Base-by-base conservation (phyloP, 805 yeast genomes). In the Tetrapisispora taiwanensis region DNA sequence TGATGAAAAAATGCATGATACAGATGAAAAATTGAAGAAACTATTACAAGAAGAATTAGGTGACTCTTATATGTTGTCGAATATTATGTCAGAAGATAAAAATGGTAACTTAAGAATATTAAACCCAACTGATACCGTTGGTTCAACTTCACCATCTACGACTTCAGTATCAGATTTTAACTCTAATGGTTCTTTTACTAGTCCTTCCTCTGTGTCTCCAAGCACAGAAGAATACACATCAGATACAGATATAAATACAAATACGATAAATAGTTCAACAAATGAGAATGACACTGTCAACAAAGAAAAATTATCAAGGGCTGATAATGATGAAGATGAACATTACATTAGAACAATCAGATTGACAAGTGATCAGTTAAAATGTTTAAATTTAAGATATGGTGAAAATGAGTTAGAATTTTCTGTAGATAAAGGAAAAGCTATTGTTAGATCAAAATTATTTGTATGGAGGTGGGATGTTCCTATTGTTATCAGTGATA, bases 401-500 rank as follows among this genome's bases (percentile, higher is more conserved):
- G 98, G 98, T 36, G 79, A 75, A 48, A 92, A 92, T 60, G 81
- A 78, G 40, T 65, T 90, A 46, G 73, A 76, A 43, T 92, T 89
- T 59, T 77, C 83, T 31, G 89, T 89, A 37, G 84, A 83, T 50
- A 79, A 82, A 54, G 95, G 95, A 22, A 83, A 78, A 51, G 86
- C 97, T 1, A 70, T 79, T 28, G 76, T 90, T 10, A 70, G 68
- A 10, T 79, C 95, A 0, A 78, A 82, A 52, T 69, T 92, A 43
- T 90, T 73, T 56, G 72, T 86, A 34, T 92, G 98, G 98, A 78
- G 79, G 50, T 73, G 81, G 52, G 72, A 78, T 46, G 80, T 82
- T 0, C 97, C 97, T 1, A 84, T 92, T 35, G 98, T 92, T 7
- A 90, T 92, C 22, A 86, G 96, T 8, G 98, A 92, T 66, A 92